phyloP scores from a whole-genome alignment of 169 alveolate genomes.

The Perkinsus olseni region DNA sequence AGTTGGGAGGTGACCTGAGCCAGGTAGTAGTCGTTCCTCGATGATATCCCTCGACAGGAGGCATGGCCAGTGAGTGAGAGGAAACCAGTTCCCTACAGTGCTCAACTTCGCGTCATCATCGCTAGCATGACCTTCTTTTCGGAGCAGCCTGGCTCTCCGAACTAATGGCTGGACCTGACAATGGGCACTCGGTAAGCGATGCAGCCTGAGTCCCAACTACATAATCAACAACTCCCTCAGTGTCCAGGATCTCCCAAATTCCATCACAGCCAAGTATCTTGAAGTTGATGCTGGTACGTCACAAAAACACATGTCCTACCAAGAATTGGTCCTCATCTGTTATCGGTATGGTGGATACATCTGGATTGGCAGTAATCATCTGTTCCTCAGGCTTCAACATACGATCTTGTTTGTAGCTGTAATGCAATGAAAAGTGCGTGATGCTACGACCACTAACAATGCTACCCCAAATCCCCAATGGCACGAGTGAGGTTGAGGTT shows the following conservation, averaged over 20 bases:
- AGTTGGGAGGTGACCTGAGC: constrained; percentile 6
- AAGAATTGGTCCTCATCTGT: constrained; percentile 78
- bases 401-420: constrained; percentile 68
- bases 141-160: neutral
- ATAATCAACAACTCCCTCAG: constrained; percentile 78
- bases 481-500: constrained; percentile 86
- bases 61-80: neutral
- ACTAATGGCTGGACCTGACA: neutral
- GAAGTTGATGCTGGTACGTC: neutral
- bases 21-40: neutral
- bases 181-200: neutral
- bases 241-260: constrained; percentile 89
- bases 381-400: constrained; percentile 75
- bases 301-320: constrained; percentile 19
- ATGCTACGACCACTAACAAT: constrained; percentile 22
- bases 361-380: constrained; percentile 88
- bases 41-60: neutral
- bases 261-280: constrained; percentile 91
- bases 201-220: constrained; percentile 21
- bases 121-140: neutral
- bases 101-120: neutral
- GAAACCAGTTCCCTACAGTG: neutral
- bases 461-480: constrained; percentile 74
- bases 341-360: constrained; percentile 67
- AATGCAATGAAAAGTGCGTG: too few species aligned